phyloP scores from a whole-genome alignment of 2,329 filamentous ascomycete species.

The Stachybotrys elegans region DNA sequence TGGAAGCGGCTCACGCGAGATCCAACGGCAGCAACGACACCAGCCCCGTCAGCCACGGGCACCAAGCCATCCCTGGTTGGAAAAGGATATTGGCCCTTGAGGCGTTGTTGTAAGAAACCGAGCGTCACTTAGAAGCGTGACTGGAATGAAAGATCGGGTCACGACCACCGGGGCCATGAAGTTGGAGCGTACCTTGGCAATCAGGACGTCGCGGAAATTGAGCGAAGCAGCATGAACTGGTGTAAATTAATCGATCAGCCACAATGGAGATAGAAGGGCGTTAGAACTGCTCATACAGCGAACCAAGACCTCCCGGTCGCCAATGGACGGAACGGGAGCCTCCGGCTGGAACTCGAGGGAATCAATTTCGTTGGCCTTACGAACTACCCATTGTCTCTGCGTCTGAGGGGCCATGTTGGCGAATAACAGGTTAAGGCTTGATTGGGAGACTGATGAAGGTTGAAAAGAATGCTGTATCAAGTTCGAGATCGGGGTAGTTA shows the following conservation, averaged over 20 bases:
- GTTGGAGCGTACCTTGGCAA: not conserved
- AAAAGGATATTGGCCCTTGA: conserved; percentile 5
- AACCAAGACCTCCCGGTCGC: not conserved
- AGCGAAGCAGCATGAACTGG: conserved; percentile 8
- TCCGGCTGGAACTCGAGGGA: not conserved
- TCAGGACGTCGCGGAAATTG: conserved; percentile 7
- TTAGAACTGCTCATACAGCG: not conserved
- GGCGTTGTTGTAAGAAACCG: too few species aligned
- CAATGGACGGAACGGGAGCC: not conserved
- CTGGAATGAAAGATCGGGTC: too few species aligned
- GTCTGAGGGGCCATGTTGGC: not conserved
- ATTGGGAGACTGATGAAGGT: too few species aligned
- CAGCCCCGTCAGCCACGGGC: not conserved
- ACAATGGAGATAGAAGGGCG: not conserved
- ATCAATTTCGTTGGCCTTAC: not conserved
- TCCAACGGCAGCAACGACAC: not conserved
- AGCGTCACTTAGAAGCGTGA: too few species aligned
- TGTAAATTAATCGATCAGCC: not conserved
- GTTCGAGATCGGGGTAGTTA: too few species aligned
- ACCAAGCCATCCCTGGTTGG: not conserved
- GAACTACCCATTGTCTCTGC: not conserved
- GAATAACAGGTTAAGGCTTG: too few species aligned
- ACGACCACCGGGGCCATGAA: too few species aligned
- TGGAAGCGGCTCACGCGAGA: not conserved
- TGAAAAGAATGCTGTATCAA: too few species aligned